Conservation (phyloP, 768 basidiomycete genomes). For the Lentinula edodes region DNA sequence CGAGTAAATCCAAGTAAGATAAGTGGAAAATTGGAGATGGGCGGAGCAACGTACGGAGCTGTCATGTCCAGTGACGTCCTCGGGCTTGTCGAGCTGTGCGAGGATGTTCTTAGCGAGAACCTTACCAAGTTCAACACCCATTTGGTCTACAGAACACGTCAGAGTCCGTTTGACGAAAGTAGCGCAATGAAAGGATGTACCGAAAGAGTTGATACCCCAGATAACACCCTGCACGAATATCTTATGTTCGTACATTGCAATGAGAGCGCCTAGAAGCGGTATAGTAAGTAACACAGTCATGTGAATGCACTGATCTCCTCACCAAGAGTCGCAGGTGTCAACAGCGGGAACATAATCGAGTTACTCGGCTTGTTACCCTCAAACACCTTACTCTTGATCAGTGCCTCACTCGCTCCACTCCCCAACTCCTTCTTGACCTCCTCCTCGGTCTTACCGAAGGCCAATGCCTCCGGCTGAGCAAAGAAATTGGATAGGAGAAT, state of each 20-base stretch:
- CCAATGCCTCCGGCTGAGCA: slow-evolving; percentile 95
- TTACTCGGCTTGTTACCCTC: slow-evolving; percentile 9
- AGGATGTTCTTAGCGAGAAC: slow-evolving; percentile 96
- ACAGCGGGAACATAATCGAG: slow-evolving; percentile 68
- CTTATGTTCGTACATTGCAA: slow-evolving; percentile 96
- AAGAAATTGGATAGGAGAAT: slow-evolving; percentile 98
- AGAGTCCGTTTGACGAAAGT: not conserved
- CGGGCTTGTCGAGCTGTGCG: slow-evolving; percentile 74
- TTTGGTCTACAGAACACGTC: slow-evolving; percentile 69
- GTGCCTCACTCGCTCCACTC: slow-evolving; percentile 66
- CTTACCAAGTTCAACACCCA: slow-evolving; percentile 99
- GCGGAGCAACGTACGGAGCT: slow-evolving; percentile 50
- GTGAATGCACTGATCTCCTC: slow-evolving; percentile 16
- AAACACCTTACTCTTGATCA: slow-evolving; percentile 80
- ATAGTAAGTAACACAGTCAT: not conserved
- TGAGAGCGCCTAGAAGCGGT: slow-evolving; percentile 51
- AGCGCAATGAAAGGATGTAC: slow-evolving; percentile 33
- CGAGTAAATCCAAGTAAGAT: not conserved
- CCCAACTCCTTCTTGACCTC: slow-evolving; percentile 70
- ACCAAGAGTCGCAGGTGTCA: slow-evolving; percentile 89
- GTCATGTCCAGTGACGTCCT: slow-evolving; percentile 84
- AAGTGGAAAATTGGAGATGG: slow-evolving; percentile 19
- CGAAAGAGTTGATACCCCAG: slow-evolving; percentile 99
- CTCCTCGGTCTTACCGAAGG: slow-evolving; percentile 95
- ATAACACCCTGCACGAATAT: slow-evolving; percentile 96